Evolutionary conservation across 306 rosid genomes (phyloP).

Genomic region (Sicyos baderoa): DNA sequence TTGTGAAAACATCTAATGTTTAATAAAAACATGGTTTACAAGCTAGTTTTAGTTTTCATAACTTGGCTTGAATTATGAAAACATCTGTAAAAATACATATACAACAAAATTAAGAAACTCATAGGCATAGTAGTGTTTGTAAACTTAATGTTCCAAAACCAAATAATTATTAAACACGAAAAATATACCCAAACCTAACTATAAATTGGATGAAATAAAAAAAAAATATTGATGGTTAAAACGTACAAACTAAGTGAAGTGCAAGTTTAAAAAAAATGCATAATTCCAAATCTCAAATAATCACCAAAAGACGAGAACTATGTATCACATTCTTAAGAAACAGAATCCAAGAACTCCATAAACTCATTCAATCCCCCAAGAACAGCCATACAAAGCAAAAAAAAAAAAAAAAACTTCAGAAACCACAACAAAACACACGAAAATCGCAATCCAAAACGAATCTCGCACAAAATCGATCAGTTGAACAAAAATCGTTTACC

Average conservation of each 20-base stretch:
- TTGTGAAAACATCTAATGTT: too few relatives aligned
- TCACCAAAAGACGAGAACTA: background rate
- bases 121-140: too few relatives aligned
- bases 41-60: background rate
- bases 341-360: background rate
- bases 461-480: background rate
- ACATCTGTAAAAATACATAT: too few relatives aligned
- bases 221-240: too few relatives aligned
- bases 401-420: too few relatives aligned
- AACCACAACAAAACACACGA: too few relatives aligned
- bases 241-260: too few relatives aligned
- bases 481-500: constrained; percentile 24
- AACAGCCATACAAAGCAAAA: background rate
- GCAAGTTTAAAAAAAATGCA: background rate
- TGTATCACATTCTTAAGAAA: background rate
- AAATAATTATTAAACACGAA: too few relatives aligned
- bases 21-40: too few relatives aligned
- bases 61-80: background rate
- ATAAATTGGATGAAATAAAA: too few relatives aligned
- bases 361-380: background rate
- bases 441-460: background rate
- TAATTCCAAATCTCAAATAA: background rate
- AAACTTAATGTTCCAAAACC: too few relatives aligned
- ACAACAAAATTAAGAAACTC: too few relatives aligned
- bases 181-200: background rate